Base-by-base conservation (phyloP, 2,329 filamentous ascomycete species). In the Coleophoma cylindrospora region DNA sequence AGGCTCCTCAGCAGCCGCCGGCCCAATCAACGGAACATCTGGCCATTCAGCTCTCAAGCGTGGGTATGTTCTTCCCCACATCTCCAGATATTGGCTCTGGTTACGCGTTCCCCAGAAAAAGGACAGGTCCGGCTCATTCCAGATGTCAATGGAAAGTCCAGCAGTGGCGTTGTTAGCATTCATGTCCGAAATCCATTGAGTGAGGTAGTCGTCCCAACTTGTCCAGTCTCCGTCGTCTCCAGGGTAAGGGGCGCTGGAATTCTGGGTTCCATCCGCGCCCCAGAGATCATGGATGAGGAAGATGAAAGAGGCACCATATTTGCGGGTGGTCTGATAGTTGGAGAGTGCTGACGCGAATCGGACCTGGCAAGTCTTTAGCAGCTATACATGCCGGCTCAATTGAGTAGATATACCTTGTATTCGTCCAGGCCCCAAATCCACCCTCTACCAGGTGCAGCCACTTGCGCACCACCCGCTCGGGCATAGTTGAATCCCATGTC, bases 211-310 rank as follows among this genome's bases (percentile, higher is more conserved):
- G 46, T 79, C 74, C 55, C 66, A 74, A 17, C 64, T 56, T 1
- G 64, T 61, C 74, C 74, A 80, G 56, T 77, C 63, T 2, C 70
- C 71, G 51, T 75, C 65, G 51, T 79, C 75, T 3, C 76, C 76
- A 1, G 76, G 76, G 47, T 68, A 77, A 0, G 56, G 53, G 22
- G 65, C 62, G 0, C 64, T 61, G 1, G 66, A 66, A 1, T 63
- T 60, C 22, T 71, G 69, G 6, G 64, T 59, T n/a, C 69, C 67
- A 54, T 77, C 73, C 0, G 73, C 70, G 8, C 74, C 74, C 74
- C 74, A 77, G 4, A 73, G 52, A 47, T 75, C 74, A 49, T 73
- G 72, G 0, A 69, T 64, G 1, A 76, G 62, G n/a, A 75, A 59
- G 43, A 74, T 73, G 40, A 76, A 76, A 6, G 62, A 55, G 4